phyloP scores from a whole-genome alignment of 495 filamentous ascomycete genomes.

The Penicillium canariense region DNA sequence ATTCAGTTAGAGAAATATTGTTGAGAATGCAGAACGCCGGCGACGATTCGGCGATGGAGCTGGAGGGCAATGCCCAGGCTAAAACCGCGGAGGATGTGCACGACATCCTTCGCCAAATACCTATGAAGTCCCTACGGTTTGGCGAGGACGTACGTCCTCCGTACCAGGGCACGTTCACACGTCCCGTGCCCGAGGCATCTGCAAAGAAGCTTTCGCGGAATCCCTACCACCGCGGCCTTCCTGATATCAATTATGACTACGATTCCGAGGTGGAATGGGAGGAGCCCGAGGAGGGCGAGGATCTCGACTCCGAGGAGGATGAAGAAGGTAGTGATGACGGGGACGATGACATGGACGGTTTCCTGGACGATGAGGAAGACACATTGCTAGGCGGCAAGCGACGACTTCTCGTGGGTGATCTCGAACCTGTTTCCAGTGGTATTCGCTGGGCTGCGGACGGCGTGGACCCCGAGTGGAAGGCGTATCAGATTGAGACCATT shows the following conservation, averaged over 20 bases:
- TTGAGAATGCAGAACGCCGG: conserved; percentile 44
- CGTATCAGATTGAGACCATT: conserved; percentile 71
- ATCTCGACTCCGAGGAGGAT: conserved; percentile 73
- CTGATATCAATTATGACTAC: conserved; percentile 85
- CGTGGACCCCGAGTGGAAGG: conserved; percentile 41
- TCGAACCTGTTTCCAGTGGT: conserved; percentile 73
- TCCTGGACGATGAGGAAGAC: conserved; percentile 54
- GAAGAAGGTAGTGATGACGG: conserved; percentile 59
- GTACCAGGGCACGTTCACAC: conserved; percentile 83
- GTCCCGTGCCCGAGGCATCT: conserved; percentile 42
- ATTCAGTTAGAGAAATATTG: conserved; percentile 68
- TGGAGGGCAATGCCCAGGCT: conserved; percentile 11
- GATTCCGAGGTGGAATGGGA: conserved; percentile 98
- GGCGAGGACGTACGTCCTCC: conserved; percentile 85
- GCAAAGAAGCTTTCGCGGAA: conserved; percentile 64
- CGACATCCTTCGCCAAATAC: conserved; percentile 58
- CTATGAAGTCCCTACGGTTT: conserved; percentile 79
- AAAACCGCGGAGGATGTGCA: conserved; percentile 33
- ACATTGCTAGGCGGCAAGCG: conserved; percentile 39
- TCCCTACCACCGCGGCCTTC: conserved; percentile 60
- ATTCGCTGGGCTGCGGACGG: conserved; percentile 74
- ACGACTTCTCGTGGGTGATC: conserved; percentile 58
- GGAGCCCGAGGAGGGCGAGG: conserved; percentile 75
- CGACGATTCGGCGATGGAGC: conserved; percentile 10
- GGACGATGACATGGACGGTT: conserved; percentile 55